Conservation (phyloP, 2,329 filamentous ascomycete genomes). For the Stromatinia cepivora region DNA sequence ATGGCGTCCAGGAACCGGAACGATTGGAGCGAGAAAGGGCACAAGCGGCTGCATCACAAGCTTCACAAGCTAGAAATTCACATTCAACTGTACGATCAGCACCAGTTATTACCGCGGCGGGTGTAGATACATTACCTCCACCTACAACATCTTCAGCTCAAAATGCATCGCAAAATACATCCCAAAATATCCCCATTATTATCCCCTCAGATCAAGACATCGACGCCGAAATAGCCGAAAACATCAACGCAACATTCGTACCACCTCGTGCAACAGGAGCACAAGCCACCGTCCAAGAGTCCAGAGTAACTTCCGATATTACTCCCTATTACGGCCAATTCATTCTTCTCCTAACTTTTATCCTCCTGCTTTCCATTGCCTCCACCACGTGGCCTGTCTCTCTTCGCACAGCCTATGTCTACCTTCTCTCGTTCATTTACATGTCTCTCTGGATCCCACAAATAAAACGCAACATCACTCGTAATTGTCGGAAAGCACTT, state of each 20-base stretch:
- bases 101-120: conserved; percentile 36
- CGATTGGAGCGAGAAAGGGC: conserved; percentile 44
- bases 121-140: conserved; percentile 30
- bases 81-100: conserved; percentile 26
- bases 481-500: conserved; percentile 90
- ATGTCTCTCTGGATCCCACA: conserved; percentile 92
- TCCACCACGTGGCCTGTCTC: conserved; percentile 61
- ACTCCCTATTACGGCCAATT: conserved; percentile 59
- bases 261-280: conserved; percentile 29
- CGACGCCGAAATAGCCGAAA: conserved; percentile 57
- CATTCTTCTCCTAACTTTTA: conserved; percentile 54
- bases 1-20: conserved; percentile 61
- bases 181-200: conserved; percentile 50
- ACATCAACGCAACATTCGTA: conserved; percentile 35
- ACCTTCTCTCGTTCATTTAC: conserved; percentile 70
- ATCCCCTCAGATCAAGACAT: conserved; percentile 65
- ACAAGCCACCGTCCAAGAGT: conserved; percentile 36
- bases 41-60: conserved; percentile 34
- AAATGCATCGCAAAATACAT: conserved; percentile 15
- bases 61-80: conserved; percentile 33
- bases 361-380: conserved; percentile 60
- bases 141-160: conserved; percentile 13
- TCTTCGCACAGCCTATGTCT: conserved; percentile 57
- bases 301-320: conserved; percentile 44
- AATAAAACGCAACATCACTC: conserved; percentile 83